These are phyloP conservation scores for Rubroboletus pulcherrimus DNA, from an alignment of 768 basidiomycete species.

Conservation along the genomic window DNA sequence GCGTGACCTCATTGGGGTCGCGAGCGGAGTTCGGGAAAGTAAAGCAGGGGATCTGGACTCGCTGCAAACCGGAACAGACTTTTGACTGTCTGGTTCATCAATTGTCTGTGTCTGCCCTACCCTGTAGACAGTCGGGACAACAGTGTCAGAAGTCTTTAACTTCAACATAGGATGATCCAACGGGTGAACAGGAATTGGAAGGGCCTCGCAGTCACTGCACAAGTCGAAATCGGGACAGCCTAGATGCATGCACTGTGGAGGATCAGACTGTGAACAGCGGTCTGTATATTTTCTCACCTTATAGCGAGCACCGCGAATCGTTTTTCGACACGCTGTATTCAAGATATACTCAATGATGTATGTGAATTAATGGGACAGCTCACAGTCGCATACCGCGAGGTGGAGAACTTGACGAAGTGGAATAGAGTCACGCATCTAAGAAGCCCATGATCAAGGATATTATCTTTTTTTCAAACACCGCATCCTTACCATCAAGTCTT, in stretches of 20 bases:
- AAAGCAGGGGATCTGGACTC: not conserved
- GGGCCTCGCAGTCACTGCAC: conserved; percentile 74
- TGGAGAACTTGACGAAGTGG: conserved; percentile 35
- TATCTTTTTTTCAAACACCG: not conserved
- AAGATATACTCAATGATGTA: not conserved
- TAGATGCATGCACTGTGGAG: conserved; percentile 70
- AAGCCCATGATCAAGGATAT: not conserved
- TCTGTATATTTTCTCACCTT: conserved; percentile 45
- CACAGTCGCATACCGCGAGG: conserved; percentile 58
- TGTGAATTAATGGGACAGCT: not conserved
- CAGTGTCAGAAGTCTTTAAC: conserved; percentile 51
- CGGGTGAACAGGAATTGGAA: conserved; percentile 75
- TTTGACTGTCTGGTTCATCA: not conserved
- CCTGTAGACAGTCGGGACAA: conserved; percentile 43
- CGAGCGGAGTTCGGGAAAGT: not conserved
- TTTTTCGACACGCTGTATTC: conserved; percentile 40
- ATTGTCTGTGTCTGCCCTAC: conserved; percentile 16
- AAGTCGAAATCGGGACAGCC: conserved; percentile 79
- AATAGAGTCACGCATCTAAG: conserved; percentile 30
- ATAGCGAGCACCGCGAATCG: conserved; percentile 63
- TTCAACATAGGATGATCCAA: conserved; percentile 69
- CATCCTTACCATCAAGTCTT: conserved; percentile 56
- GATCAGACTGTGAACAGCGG: not conserved
- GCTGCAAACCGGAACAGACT: not conserved
- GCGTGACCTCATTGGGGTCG: not conserved